Conservation (phyloP, 139 green algal genomes). For the Desmodesmus armatus region DNA sequence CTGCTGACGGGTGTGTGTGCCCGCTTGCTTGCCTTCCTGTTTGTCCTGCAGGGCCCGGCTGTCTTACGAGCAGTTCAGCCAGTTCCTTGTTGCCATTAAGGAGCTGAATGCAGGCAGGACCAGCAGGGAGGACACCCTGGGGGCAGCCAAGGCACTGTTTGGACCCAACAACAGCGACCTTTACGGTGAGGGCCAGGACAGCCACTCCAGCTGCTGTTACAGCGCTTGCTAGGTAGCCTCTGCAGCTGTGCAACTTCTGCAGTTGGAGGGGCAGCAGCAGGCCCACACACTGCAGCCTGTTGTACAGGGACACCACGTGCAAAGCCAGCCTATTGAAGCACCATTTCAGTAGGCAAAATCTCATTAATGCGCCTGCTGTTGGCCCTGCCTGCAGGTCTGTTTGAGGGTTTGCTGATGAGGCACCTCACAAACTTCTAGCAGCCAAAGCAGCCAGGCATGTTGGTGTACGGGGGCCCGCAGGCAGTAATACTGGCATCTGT, state of each 20-base stretch:
- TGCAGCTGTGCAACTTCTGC: too few relatives aligned
- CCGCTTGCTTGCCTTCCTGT: neutral
- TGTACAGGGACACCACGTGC: neutral
- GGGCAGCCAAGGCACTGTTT: constrained; percentile 71
- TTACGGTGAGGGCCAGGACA: constrained; percentile 63
- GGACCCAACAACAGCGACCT: constrained; percentile 74
- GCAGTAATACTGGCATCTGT: too few relatives aligned
- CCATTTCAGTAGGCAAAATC: too few relatives aligned
- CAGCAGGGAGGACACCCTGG: constrained; percentile 78
- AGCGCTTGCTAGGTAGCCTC: neutral
- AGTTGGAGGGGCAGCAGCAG: neutral
- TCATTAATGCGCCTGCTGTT: constrained; percentile 1
- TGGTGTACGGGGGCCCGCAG: neutral
- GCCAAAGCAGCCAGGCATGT: neutral
- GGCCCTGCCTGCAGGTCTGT: constrained; percentile 23
- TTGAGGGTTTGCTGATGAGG: constrained; percentile 32
- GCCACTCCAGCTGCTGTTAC: neutral
- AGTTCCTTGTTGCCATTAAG: constrained; percentile 83
- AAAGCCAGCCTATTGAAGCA: too few relatives aligned
- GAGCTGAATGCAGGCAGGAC: constrained; percentile 83
- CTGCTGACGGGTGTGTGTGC: neutral
- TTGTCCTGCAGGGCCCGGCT: constrained; percentile 62
- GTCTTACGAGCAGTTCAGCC: constrained; percentile 82
- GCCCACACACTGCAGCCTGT: neutral
- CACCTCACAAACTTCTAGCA: constrained; percentile 35